A percentile compares a stretch with the other conserved stretches of the same genome.
Conservation (phyloP, 1,284 basidiomycete species). For the Dichomitus squalens region DNA sequence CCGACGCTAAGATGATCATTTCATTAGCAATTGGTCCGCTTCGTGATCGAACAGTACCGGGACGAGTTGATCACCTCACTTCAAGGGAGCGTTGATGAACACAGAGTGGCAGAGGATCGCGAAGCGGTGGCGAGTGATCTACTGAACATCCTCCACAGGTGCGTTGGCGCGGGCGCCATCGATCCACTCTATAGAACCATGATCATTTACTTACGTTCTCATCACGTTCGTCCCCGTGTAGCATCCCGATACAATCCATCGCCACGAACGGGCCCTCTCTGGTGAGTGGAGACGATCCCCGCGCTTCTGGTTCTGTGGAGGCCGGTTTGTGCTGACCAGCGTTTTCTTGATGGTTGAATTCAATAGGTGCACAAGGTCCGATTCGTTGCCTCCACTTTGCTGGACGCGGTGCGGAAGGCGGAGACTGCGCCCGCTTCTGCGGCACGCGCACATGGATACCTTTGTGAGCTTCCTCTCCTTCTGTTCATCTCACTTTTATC, state of each 20-base stretch:
- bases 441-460: constrained; percentile 76
- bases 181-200: constrained; percentile 2
- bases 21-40: constrained; percentile 82
- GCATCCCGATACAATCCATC: constrained; percentile 88
- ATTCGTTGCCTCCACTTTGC: constrained; percentile 84
- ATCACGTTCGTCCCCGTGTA: constrained; percentile 32
- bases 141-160: constrained; percentile 81
- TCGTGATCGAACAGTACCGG: constrained; percentile 86
- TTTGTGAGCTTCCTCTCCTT: constrained; percentile 48
- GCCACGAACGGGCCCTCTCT: constrained; percentile 85
- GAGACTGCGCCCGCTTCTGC: constrained; percentile 76
- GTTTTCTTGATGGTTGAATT: not conserved
- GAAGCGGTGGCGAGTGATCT: constrained; percentile 81
- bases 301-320: constrained; percentile 5
- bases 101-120: constrained; percentile 66
- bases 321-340: not conserved
- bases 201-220: constrained; percentile 7
- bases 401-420: constrained; percentile 83
- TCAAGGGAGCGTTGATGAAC: constrained; percentile 65
- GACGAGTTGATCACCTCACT: constrained; percentile 76
- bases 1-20: not conserved
- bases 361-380: constrained; percentile 81
- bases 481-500: not conserved
- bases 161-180: constrained; percentile 11
- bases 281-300: constrained; percentile 41